Conservation (phyloP, 306 rosid species). For the Sophora flavescens region DNA sequence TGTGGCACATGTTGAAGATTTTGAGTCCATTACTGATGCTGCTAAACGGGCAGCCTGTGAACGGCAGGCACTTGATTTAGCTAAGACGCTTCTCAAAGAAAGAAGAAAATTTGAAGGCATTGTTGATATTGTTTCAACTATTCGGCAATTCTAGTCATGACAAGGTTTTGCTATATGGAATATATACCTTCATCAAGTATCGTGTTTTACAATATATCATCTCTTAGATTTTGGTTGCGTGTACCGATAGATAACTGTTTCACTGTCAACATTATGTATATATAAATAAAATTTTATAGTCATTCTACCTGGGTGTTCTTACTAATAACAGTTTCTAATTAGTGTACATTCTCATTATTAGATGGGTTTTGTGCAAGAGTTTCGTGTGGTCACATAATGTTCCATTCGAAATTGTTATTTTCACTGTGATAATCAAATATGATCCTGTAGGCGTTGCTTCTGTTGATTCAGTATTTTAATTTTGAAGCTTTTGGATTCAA, state of each 20-base stretch:
- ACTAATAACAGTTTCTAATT: neutral
- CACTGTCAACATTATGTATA: too few species aligned
- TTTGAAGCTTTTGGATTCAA: too few species aligned
- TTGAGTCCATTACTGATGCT: conserved; percentile 76
- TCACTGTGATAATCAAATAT: neutral
- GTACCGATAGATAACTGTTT: neutral
- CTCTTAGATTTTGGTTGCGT: conserved; percentile 4
- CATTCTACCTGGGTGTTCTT: neutral
- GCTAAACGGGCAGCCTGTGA: conserved; percentile 77
- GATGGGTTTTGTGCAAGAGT: neutral
- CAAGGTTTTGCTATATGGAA: conserved; percentile 14
- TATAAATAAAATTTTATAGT: neutral
- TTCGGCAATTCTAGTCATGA: conserved; percentile 53
- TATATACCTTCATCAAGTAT: neutral
- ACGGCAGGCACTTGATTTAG: conserved; percentile 68
- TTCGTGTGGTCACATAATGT: neutral
- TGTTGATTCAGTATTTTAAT: too few species aligned
- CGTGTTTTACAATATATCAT: neutral
- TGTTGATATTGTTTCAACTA: conserved; percentile 65
- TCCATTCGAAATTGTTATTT: neutral
- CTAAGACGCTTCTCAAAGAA: conserved; percentile 80
- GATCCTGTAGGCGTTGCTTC: neutral
- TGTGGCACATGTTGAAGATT: conserved; percentile 89
- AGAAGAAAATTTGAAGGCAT: conserved; percentile 68
- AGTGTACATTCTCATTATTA: neutral